These are phyloP conservation scores for Xerophyta viscosa DNA, from an alignment of 106 monocot genomes.

Conservation along the genomic window DNA sequence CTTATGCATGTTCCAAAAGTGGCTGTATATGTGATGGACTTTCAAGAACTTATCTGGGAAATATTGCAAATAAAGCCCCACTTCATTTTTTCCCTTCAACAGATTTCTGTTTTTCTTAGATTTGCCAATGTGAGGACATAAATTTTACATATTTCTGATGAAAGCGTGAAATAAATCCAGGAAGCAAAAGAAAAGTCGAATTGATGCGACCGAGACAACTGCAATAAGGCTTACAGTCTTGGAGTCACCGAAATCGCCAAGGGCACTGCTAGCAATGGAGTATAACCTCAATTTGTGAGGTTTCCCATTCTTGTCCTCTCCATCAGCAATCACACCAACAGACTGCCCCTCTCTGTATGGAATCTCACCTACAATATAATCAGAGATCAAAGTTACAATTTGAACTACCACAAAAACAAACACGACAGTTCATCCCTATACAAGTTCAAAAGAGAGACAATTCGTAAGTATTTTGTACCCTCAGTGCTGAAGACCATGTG, in stretches of 20 bases:
- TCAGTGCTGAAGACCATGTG: slow-evolving; percentile 99
- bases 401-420: background rate
- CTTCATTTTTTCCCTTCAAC: too few relatives aligned
- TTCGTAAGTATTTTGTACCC: slow-evolving; percentile 36
- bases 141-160: too few relatives aligned
- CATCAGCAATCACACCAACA: slow-evolving; percentile 82
- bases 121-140: too few relatives aligned
- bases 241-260: slow-evolving; percentile 93
- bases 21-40: too few relatives aligned
- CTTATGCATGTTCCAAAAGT: too few relatives aligned
- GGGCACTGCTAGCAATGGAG: slow-evolving; percentile 95
- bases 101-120: too few relatives aligned
- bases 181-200: background rate
- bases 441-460: background rate
- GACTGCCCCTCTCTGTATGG: slow-evolving; percentile 98
- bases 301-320: slow-evolving; percentile 90
- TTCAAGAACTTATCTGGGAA: too few relatives aligned
- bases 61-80: too few relatives aligned
- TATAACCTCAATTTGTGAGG: slow-evolving; percentile 93
- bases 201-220: too few relatives aligned
- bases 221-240: slow-evolving; percentile 71
- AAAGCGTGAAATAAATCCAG: background rate
- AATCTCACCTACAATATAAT: slow-evolving; percentile 42
- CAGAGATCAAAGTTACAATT: background rate
- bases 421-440: background rate